These are phyloP conservation scores for Echinochloa phyllopogon DNA, from an alignment of 176 grass and related monocot species.

Conservation along the genomic window DNA sequence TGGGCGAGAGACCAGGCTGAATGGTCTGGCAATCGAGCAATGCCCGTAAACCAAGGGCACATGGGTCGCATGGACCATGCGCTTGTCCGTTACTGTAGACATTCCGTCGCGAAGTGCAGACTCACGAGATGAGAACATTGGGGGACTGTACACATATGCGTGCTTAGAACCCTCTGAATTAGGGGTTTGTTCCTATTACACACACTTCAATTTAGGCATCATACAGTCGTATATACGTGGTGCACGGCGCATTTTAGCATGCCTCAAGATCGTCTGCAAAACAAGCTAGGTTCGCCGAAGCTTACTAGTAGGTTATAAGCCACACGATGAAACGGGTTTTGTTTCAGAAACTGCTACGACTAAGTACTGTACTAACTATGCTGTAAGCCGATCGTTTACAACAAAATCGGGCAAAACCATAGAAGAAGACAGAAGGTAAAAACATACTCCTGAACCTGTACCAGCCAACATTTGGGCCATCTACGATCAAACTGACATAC, in stretches of 20 bases:
- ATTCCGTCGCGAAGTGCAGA: too few species aligned
- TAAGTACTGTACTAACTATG: not conserved
- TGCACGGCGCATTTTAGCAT: not conserved
- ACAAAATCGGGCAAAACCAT: not conserved
- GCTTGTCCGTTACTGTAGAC: too few species aligned
- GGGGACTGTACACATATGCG: not conserved
- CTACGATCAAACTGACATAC: not conserved
- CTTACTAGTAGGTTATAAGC: not conserved
- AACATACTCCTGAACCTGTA: not conserved
- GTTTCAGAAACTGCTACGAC: not conserved
- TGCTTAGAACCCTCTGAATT: too few species aligned
- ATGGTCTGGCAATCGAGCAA: not conserved
- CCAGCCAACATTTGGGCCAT: constrained; percentile 7
- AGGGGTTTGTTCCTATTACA: too few species aligned
- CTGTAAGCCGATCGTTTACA: not conserved
- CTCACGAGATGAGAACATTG: too few species aligned
- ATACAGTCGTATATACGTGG: not conserved
- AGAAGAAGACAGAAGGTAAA: not conserved
- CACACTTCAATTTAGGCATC: not conserved
- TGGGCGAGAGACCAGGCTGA: not conserved
- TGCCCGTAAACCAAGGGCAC: not conserved
- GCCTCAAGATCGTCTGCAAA: not conserved
- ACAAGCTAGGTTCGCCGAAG: not conserved
- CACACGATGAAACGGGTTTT: not conserved
- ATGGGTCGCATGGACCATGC: too few species aligned